These are phyloP conservation scores for Styphnolobium japonicum DNA, from an alignment of 306 rosid genomes.

Conservation along the genomic window DNA sequence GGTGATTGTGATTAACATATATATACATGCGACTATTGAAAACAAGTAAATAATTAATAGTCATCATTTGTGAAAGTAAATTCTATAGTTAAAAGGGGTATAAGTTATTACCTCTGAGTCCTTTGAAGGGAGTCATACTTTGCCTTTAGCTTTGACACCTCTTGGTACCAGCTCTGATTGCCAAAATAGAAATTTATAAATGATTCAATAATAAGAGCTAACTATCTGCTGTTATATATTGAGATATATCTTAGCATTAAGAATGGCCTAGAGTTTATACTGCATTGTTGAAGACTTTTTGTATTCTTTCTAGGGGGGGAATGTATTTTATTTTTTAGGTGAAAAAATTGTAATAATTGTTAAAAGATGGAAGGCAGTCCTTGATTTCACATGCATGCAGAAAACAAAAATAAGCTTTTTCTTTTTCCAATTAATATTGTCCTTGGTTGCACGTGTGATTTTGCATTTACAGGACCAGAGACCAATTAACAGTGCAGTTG, in stretches of 20 bases:
- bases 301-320: background rate
- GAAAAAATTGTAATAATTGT: background rate
- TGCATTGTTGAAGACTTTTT: background rate
- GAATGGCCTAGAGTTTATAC: background rate
- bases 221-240: background rate
- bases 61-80: background rate
- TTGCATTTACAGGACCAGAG: background rate
- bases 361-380: background rate
- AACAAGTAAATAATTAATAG: background rate
- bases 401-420: background rate
- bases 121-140: slow-evolving; percentile 80
- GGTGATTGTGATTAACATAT: background rate
- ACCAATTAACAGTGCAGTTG: too few species aligned
- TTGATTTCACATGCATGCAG: background rate
- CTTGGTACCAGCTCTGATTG: slow-evolving; percentile 80
- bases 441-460: background rate
- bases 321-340: background rate
- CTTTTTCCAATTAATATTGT: background rate
- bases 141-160: slow-evolving; percentile 63
- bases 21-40: background rate
- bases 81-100: background rate
- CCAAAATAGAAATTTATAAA: background rate
- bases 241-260: background rate
- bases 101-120: slow-evolving; percentile 64
- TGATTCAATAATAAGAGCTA: background rate